Conservation (phyloP, 257 asterid species). For the Nicotiana paniculata region DNA sequence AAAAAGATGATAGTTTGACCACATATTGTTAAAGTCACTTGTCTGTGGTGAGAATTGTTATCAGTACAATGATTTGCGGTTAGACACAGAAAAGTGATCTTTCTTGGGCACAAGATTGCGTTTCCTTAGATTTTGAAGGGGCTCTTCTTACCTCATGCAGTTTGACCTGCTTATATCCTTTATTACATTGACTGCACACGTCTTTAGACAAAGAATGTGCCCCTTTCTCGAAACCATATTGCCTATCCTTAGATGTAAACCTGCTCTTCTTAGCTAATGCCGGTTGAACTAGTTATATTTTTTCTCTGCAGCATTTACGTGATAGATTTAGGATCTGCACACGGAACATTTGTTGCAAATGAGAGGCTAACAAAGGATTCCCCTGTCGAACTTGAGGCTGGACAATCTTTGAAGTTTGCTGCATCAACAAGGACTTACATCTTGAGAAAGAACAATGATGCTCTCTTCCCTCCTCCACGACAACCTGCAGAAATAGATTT, state of each 20-base stretch:
- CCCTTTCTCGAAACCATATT: background rate
- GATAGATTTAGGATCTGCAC: slow-evolving; percentile 94
- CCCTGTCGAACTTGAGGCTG: slow-evolving; percentile 85
- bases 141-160: background rate
- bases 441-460: slow-evolving; percentile 69
- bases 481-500: slow-evolving; percentile 53
- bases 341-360: slow-evolving; percentile 96
- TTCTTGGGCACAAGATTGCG: background rate
- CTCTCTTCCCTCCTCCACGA: slow-evolving; percentile 67
- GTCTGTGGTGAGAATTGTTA: background rate
- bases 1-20: background rate
- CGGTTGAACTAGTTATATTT: slow-evolving; percentile 5
- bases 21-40: no score
- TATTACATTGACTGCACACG: background rate
- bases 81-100: background rate
- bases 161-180: background rate
- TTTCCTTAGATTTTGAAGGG: background rate
- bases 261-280: background rate
- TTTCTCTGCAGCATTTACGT: slow-evolving; percentile 72
- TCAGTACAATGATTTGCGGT: background rate
- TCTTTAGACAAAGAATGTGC: background rate
- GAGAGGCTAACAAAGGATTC: slow-evolving; percentile 79
- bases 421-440: slow-evolving; percentile 88
- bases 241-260: background rate
- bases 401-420: slow-evolving; percentile 88